These are phyloP conservation scores for Mortierella sp. DNA, from an alignment of 371 early-diverging fungal species.

Conservation along the genomic window DNA sequence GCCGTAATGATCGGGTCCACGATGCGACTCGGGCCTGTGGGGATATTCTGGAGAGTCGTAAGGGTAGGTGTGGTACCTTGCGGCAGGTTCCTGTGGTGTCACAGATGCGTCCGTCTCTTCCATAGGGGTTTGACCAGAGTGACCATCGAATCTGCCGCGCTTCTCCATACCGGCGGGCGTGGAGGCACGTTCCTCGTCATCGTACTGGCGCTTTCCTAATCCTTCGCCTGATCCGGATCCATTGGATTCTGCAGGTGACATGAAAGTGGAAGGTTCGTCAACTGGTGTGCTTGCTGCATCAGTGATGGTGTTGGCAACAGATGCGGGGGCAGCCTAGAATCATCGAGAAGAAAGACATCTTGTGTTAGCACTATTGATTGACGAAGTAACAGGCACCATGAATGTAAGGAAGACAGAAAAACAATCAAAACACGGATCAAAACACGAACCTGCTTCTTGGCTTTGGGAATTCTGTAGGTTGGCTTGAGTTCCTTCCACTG, in stretches of 20 bases:
- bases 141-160: slow-evolving; percentile 42
- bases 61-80: slow-evolving; percentile 27
- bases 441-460: slow-evolving; percentile 42
- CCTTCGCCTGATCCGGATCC: slow-evolving; percentile 54
- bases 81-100: slow-evolving; percentile 8
- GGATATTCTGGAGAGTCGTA: slow-evolving; percentile 44
- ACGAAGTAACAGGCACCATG: background rate
- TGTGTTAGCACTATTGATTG: background rate
- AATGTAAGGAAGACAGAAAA: background rate
- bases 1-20: slow-evolving; percentile 33
- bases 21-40: slow-evolving; percentile 36
- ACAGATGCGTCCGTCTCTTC: slow-evolving; percentile 24
- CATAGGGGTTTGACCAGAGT: slow-evolving; percentile 10
- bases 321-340: slow-evolving; percentile 13
- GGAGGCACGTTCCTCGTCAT: slow-evolving; percentile 54
- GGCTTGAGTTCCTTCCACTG: slow-evolving; percentile 69
- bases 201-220: slow-evolving; percentile 46
- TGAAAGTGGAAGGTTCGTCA: slow-evolving; percentile 43
- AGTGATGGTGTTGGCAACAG: slow-evolving; percentile 7
- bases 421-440: background rate
- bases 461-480: slow-evolving; percentile 74
- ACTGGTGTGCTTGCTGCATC: slow-evolving; percentile 39
- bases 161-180: slow-evolving; percentile 58
- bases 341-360: background rate
- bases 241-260: slow-evolving; percentile 53